Conservation (phyloP, 2,329 filamentous ascomycete species). For the Hirsutella rhossiliensis region DNA sequence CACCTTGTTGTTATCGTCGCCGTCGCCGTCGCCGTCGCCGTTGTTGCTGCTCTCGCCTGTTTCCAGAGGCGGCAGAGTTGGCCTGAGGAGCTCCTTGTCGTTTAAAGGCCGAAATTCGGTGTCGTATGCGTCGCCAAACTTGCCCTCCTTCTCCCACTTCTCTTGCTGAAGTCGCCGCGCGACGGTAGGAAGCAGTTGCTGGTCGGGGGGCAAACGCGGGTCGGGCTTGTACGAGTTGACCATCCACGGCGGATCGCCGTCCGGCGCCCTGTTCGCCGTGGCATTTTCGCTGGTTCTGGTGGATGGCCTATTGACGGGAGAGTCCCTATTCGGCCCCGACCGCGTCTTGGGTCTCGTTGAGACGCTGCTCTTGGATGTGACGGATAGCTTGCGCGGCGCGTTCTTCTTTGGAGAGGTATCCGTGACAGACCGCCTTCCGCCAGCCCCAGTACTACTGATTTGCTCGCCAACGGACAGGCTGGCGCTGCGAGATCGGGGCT, state of each 20-base stretch:
- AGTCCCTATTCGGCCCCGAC: slow-evolving; percentile 38
- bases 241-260: slow-evolving; percentile 94
- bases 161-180: slow-evolving; percentile 86
- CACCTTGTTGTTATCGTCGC: slow-evolving; percentile 6
- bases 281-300: slow-evolving; percentile 49
- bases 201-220: slow-evolving; percentile 82
- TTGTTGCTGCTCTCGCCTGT: slow-evolving; percentile 2
- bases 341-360: slow-evolving; percentile 47
- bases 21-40: slow-evolving; percentile 3
- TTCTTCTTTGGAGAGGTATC: slow-evolving; percentile 45
- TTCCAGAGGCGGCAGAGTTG: slow-evolving; percentile 22
- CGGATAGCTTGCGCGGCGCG: slow-evolving; percentile 31
- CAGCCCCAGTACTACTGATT: slow-evolving; percentile 6
- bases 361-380: slow-evolving; percentile 26
- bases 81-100: slow-evolving; percentile 41
- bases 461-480: slow-evolving; percentile 39
- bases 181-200: slow-evolving; percentile 90
- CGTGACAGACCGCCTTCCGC: slow-evolving; percentile 28
- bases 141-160: slow-evolving; percentile 87
- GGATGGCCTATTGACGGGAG: slow-evolving; percentile 41
- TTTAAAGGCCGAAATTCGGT: slow-evolving; percentile 78
- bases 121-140: slow-evolving; percentile 75
- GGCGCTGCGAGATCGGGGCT: slow-evolving; percentile 57
- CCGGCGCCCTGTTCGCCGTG: slow-evolving; percentile 52
- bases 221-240: slow-evolving; percentile 92